Percentiles rank a stretch among this genome's conserved stretches.
phyloP scores from a whole-genome alignment of 1,284 basidiomycete species.

The Marasmius sp. region DNA sequence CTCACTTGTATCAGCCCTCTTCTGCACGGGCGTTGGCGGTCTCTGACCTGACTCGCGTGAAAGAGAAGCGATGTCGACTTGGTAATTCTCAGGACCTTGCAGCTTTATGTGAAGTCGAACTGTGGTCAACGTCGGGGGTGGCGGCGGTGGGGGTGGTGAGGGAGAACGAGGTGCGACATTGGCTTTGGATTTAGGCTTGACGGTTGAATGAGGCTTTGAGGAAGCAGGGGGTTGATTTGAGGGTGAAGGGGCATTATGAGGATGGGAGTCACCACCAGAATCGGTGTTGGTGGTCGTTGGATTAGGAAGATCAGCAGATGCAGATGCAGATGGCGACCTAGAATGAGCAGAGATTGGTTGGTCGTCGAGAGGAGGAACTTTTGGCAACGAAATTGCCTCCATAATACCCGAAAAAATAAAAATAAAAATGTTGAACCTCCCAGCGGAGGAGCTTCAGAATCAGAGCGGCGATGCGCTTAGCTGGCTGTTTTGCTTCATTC shows the following conservation, averaged over 20 bases:
- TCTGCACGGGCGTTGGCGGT: slow-evolving; percentile 51
- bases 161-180: slow-evolving; percentile 52
- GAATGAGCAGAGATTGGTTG: background rate
- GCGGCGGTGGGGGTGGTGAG: slow-evolving; percentile 54
- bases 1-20: slow-evolving; percentile 44
- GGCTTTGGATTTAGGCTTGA: slow-evolving; percentile 28
- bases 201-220: slow-evolving; percentile 3
- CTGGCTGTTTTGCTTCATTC: slow-evolving; percentile 1
- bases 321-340: slow-evolving; percentile 16
- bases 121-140: slow-evolving; percentile 58
- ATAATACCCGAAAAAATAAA: background rate
- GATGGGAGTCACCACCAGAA: slow-evolving; percentile 24
- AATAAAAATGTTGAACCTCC: background rate
- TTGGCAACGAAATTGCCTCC: background rate
- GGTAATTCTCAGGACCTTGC: slow-evolving; percentile 71
- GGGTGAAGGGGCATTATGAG: slow-evolving; percentile 22
- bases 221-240: slow-evolving; percentile 11
- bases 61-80: slow-evolving; percentile 61
- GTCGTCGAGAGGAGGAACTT: background rate
- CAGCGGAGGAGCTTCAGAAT: slow-evolving; percentile 2
- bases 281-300: background rate
- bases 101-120: slow-evolving; percentile 68
- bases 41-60: slow-evolving; percentile 68
- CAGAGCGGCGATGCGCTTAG: slow-evolving; percentile 5
- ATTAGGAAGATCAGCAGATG: slow-evolving; percentile 18